Evolutionary conservation across 2,329 filamentous ascomycete genomes (phyloP).

Genomic region (Phyllosticta capitalensis): DNA sequence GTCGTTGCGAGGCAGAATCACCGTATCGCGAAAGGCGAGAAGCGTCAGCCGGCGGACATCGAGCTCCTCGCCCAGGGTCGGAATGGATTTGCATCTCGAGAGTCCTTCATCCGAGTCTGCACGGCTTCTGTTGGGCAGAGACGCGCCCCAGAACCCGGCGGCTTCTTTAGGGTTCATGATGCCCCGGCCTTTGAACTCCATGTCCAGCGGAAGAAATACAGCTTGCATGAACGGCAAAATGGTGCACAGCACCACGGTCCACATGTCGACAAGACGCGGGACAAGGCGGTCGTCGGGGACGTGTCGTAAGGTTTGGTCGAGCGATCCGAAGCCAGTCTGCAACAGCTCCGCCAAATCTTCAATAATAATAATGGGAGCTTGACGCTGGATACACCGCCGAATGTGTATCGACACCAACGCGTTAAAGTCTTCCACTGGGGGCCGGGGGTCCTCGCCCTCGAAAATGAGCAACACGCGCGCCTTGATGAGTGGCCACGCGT

Average conservation of each 20-base stretch:
- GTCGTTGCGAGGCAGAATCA: conserved; percentile 84
- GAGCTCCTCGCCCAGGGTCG: conserved; percentile 49
- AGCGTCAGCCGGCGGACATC: conserved; percentile 86
- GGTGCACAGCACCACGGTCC: conserved; percentile 84
- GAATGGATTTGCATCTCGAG: conserved; percentile 34
- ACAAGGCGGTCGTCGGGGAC: conserved; percentile 83
- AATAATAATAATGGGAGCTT: conserved; percentile 59
- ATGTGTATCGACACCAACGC: conserved; percentile 70
- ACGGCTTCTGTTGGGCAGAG: conserved; percentile 29
- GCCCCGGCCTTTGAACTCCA: conserved; percentile 83
- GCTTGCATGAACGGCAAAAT: conserved; percentile 92
- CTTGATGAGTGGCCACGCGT: conserved; percentile 74
- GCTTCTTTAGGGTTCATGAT: conserved; percentile 72
- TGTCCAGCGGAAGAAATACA: conserved; percentile 83
- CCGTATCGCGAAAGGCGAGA: conserved; percentile 75
- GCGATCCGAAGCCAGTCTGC: conserved; percentile 69
- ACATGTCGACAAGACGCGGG: conserved; percentile 81
- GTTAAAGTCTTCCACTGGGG: conserved; percentile 80
- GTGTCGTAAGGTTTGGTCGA: conserved; percentile 72
- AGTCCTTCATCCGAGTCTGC: conserved; percentile 32
- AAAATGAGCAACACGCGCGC: conserved; percentile 69
- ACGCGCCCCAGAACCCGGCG: conserved; percentile 80
- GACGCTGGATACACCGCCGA: conserved; percentile 64
- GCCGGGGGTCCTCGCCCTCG: conserved; percentile 66
- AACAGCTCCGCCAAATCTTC: conserved; percentile 70